phyloP scores from a whole-genome alignment of 805 yeast species.

The Debaryomyces castellii region DNA sequence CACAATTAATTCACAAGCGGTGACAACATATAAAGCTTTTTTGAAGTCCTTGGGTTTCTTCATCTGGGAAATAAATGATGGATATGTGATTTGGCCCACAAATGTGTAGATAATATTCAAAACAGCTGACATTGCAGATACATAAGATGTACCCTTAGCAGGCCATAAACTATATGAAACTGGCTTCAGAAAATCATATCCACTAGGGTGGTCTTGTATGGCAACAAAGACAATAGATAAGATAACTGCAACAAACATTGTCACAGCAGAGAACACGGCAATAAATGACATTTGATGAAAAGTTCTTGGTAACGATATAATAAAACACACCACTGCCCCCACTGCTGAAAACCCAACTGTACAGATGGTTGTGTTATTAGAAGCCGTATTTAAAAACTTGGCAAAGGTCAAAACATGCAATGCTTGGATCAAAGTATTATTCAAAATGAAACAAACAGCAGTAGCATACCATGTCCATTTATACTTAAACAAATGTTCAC shows the following conservation, averaged over 20 bases:
- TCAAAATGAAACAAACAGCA: constrained; percentile 51
- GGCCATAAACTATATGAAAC: constrained; percentile 52
- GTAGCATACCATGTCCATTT: constrained; percentile 57
- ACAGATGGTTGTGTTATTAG: constrained; percentile 47
- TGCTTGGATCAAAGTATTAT: constrained; percentile 58
- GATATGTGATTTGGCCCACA: constrained; percentile 65
- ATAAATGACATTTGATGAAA: constrained; percentile 51
- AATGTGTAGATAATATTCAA: constrained; percentile 62
- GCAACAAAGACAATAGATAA: constrained; percentile 55
- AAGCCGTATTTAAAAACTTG: constrained; percentile 55
- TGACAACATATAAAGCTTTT: constrained; percentile 54
- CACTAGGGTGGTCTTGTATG: constrained; percentile 48
- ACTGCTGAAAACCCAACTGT: constrained; percentile 54
- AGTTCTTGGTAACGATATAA: constrained; percentile 57
- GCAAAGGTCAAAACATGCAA: constrained; percentile 62
- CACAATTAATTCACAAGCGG: constrained; percentile 47
- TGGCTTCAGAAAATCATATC: constrained; percentile 34
- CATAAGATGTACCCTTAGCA: constrained; percentile 50
- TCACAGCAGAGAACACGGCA: constrained; percentile 53
- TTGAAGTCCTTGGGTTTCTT: constrained; percentile 54
- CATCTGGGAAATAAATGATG: constrained; percentile 63
- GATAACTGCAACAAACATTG: constrained; percentile 58
- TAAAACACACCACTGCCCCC: constrained; percentile 47
- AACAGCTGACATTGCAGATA: constrained; percentile 53
- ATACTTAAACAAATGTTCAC: constrained; percentile 50